Conservation (phyloP, 1,284 basidiomycete genomes). For the Abortiporus biennis region DNA sequence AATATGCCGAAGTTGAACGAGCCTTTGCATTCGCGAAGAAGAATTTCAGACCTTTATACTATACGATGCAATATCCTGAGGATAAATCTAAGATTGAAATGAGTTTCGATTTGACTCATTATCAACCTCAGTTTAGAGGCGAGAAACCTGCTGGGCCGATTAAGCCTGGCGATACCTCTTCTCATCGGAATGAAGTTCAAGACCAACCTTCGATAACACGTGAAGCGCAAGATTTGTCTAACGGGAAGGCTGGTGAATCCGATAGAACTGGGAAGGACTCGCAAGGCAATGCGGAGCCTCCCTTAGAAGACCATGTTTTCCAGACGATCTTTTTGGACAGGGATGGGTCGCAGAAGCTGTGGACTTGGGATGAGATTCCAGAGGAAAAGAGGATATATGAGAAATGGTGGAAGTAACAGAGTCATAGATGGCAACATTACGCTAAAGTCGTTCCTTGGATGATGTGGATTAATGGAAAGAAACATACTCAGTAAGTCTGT, state of each 20-base stretch:
- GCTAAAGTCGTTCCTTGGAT: constrained; percentile 53
- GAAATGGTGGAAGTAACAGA: constrained; percentile 62
- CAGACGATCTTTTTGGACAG: constrained; percentile 62
- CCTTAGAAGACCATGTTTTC: constrained; percentile 45
- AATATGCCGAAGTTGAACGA: constrained; percentile 30
- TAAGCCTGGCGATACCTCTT: constrained; percentile 13
- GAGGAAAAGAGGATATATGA: constrained; percentile 43
- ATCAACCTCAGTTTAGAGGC: constrained; percentile 44
- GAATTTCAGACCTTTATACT: constrained; percentile 49
- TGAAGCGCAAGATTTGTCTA: constrained; percentile 12
- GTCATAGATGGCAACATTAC: constrained; percentile 56
- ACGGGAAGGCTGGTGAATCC: constrained; percentile 13
- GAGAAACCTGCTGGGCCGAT: constrained; percentile 22
- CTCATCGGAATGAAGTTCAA: constrained; percentile 17
- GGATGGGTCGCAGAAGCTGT: constrained; percentile 38
- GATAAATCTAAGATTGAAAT: constrained; percentile 57
- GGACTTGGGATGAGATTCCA: constrained; percentile 47
- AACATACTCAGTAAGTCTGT: constrained; percentile 34
- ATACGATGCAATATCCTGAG: constrained; percentile 49
- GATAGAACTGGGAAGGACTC: constrained; percentile 19
- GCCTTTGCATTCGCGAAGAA: constrained; percentile 38
- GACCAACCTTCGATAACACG: constrained; percentile 11
- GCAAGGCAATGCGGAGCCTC: constrained; percentile 19
- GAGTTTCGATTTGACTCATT: constrained; percentile 54
- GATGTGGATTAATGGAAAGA: constrained; percentile 53